Evolutionary conservation across 2,329 filamentous ascomycete species (phyloP), one percentile per base, ranked within the genome.

Genomic region (Pseudogymnoascus sp.): DNA sequence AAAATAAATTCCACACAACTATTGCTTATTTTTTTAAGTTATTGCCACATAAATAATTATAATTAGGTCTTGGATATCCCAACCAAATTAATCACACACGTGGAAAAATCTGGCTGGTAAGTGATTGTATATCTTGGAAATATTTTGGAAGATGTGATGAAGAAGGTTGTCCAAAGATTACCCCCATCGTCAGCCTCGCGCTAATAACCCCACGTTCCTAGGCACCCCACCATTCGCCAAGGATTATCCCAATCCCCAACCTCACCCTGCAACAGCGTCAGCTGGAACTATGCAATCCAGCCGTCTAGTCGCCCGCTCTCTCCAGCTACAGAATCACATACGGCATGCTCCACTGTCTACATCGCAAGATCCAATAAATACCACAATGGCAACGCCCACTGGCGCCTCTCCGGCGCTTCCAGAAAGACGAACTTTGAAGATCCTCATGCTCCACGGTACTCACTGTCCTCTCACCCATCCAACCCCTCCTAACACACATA

Each of bases 391-490:
- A 9, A 43, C 36, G 22, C 15, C 61, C n/a, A 18, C 58, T 3
- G 20, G 7, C 58, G 18, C 61, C 33, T 57, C 62, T 22, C 22
- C 37, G 18, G 39, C 37, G 20, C 25, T 33, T 33, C 33, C 25
- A 8, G 58, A 60, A 33, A 41, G 15, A 30, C 58, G 60, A 6
- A 28, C 71, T 58, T 62, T 86, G 62, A 90, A 86, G 73, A 86
- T 92, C 65, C 78, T 92, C 47, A 90, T 91, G 87, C 80, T 92
- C 28, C 89, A 92, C 69, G 89, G 84, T 85, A 72, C 41, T 3
- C n/a, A 61, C 74, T 67, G 25, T 59, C 25, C 25, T 25, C 59
- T 47, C 47, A 38, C 58, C n/a, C 12, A 18, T 14, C n/a, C 35
- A 61, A 41, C 7, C 14, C 11, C 33, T 28, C n/a, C 36, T 18